Evolutionary conservation across 2,329 filamentous ascomycete species (phyloP), one percentile per base, ranked within the genome.

Genomic region (Cylindrodendrum hubeiense): DNA sequence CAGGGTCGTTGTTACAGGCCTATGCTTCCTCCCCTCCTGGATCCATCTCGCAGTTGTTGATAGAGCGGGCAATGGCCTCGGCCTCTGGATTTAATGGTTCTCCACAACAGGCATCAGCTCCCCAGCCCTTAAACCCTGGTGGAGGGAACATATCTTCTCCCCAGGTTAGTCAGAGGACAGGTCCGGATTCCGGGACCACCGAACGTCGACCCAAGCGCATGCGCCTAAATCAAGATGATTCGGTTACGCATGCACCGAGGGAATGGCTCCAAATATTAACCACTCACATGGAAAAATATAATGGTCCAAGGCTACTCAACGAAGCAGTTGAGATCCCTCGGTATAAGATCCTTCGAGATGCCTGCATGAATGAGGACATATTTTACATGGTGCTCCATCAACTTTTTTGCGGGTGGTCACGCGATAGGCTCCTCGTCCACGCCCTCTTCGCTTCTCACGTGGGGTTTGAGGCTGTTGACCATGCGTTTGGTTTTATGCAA

Each of bases 311-410:
- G 21, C 53, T 24, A 30, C 67, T 76, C 21, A 76, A 76, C 58
- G 67, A 68, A n/a, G 52, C 53, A 41, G 71, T 84, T 2, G 87
- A 87, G 64, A 71, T 74, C 47, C 80, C 80, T 24, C 84, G 91
- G 30, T 80, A 89, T 34, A 68, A 75, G n/a, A 81, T 92, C 8
- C 79, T 94, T 13, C 73, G 68, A 26, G 80, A 87, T 24, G 91
- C 91, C 1, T 91, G 89, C 67, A 46, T 67, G 2, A 71, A 75
- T 0, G 76, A 83, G 5, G 92, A 95, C 75, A 67, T 81, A 50
- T 88, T 92, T 73, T 94, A 91, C 74, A 70, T 94, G 53, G 81
- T 85, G 6, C 75, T 92, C 13, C 91, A 93, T 73, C 90, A 93
- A 73, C 64, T 91, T 2, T 90, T 88, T 75, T 92, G 89, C 73